These are phyloP conservation scores for Ogataea polymorpha DNA, from an alignment of 805 yeast genomes.

Conservation along the genomic window DNA sequence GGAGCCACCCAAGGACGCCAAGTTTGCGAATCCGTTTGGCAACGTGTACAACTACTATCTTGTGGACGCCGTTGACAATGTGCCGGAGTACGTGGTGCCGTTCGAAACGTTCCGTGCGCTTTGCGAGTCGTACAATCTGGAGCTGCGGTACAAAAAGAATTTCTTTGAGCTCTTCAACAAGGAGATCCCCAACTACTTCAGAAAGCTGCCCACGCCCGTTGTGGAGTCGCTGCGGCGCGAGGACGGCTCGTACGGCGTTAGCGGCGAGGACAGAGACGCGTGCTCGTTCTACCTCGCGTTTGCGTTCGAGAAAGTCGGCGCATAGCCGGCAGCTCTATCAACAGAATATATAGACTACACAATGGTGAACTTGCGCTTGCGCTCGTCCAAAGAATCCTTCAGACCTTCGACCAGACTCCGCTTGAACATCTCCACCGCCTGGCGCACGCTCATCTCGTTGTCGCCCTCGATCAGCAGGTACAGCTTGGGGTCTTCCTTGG, in stretches of 20 bases:
- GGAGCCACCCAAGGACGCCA: constrained; percentile 72
- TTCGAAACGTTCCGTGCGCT: constrained; percentile 80
- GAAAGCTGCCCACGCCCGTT: constrained; percentile 52
- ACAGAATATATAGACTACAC: constrained; percentile 4
- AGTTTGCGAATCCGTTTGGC: constrained; percentile 75
- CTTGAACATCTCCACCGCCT: constrained; percentile 58
- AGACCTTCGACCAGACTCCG: constrained; percentile 52
- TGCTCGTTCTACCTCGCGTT: constrained; percentile 82
- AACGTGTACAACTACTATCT: constrained; percentile 77
- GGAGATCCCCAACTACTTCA: constrained; percentile 67
- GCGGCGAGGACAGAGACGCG: constrained; percentile 85
- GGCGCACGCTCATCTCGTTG: constrained; percentile 52
- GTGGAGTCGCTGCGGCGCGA: constrained; percentile 66
- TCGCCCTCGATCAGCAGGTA: constrained; percentile 76
- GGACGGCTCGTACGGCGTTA: constrained; percentile 83
- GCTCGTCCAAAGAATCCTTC: constrained; percentile 20
- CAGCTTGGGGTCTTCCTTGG: constrained; percentile 66
- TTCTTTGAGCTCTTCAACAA: constrained; percentile 80
- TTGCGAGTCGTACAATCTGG: constrained; percentile 80
- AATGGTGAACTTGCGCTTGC: constrained; percentile 19
- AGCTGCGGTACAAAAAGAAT: constrained; percentile 66
- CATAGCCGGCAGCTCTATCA: neutral
- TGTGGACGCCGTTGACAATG: constrained; percentile 92
- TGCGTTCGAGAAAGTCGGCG: constrained; percentile 59
- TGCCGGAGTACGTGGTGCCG: constrained; percentile 96